These are phyloP conservation scores for Baorangia bicolor DNA, from an alignment of 768 basidiomycete genomes.

Conservation along the genomic window DNA sequence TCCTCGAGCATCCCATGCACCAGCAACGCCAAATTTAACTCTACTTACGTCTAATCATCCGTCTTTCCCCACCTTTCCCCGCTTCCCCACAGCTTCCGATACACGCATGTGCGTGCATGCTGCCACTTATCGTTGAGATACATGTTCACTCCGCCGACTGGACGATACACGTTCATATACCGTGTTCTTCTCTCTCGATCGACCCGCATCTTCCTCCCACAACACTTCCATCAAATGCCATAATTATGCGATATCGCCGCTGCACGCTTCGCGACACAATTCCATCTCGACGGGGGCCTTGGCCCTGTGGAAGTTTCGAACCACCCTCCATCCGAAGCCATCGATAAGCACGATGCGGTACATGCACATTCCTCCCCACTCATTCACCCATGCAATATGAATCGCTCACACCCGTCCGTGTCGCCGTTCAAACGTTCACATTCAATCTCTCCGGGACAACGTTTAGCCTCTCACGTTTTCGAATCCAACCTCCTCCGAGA, in stretches of 20 bases:
- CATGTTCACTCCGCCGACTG: slow-evolving; percentile 7
- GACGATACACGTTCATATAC: slow-evolving; percentile 6
- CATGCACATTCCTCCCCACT: background rate
- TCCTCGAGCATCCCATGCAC: slow-evolving; percentile 3
- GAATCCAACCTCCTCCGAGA: background rate
- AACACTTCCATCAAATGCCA: slow-evolving; percentile 15
- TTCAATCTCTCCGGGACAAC: background rate
- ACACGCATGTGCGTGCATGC: background rate
- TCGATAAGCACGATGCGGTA: slow-evolving; percentile 5
- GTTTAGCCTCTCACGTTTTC: slow-evolving; percentile 1
- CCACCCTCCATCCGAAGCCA: background rate
- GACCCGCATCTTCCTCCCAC: slow-evolving; percentile 24
- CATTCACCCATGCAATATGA: background rate
- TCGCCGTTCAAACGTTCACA: slow-evolving; percentile 2
- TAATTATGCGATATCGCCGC: slow-evolving; percentile 23
- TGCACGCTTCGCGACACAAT: slow-evolving; percentile 4
- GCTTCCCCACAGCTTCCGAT: slow-evolving; percentile 18
- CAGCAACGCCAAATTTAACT: slow-evolving; percentile 3
- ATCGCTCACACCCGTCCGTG: background rate
- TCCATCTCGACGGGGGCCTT: slow-evolving; percentile 9
- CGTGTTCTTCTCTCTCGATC: slow-evolving; percentile 15
- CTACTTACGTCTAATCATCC: slow-evolving; percentile 4
- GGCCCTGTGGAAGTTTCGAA: slow-evolving; percentile 7
- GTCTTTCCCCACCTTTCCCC: slow-evolving; percentile 26
- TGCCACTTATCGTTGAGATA: background rate